Percentiles rank a stretch among this genome's conserved stretches.
These are phyloP conservation scores for Talaromyces amestolkiae DNA, from an alignment of 2,329 filamentous ascomycete genomes.

Conservation along the genomic window DNA sequence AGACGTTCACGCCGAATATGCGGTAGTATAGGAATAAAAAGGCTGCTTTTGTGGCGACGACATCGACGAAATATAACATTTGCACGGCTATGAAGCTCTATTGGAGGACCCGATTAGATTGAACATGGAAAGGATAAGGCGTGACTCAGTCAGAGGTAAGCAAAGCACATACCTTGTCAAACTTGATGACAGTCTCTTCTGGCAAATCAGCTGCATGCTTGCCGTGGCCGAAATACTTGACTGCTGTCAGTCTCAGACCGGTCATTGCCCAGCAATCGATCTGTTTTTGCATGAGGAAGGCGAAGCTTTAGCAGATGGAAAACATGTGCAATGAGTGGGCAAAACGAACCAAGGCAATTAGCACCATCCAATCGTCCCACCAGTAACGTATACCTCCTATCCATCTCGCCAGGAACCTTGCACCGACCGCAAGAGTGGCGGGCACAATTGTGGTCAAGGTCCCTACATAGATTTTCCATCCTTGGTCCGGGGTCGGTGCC, in stretches of 20 bases:
- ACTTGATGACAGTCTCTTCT: constrained; percentile 18
- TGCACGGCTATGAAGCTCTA: constrained; percentile 28
- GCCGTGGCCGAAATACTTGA: constrained; percentile 23
- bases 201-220: constrained; percentile 21
- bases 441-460: constrained; percentile 27
- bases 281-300: constrained; percentile 14
- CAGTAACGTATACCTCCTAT: constrained; percentile 26
- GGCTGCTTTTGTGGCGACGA: constrained; percentile 28
- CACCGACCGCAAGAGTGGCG: constrained; percentile 25
- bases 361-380: constrained; percentile 34
- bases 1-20: constrained; percentile 28
- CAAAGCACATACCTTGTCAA: constrained; percentile 24
- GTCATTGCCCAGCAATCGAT: constrained; percentile 27
- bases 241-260: constrained; percentile 23
- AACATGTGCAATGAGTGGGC: not conserved
- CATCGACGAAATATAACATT: constrained; percentile 27
- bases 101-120: not conserved
- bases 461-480: constrained; percentile 26
- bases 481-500: not conserved
- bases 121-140: not conserved
- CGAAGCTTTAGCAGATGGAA: not conserved
- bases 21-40: constrained; percentile 30
- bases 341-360: constrained; percentile 24
- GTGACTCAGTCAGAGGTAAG: not conserved
- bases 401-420: constrained; percentile 26